Base-by-base conservation (phyloP, 2,329 filamentous ascomycete genomes). In the Fusarium multiceps region DNA sequence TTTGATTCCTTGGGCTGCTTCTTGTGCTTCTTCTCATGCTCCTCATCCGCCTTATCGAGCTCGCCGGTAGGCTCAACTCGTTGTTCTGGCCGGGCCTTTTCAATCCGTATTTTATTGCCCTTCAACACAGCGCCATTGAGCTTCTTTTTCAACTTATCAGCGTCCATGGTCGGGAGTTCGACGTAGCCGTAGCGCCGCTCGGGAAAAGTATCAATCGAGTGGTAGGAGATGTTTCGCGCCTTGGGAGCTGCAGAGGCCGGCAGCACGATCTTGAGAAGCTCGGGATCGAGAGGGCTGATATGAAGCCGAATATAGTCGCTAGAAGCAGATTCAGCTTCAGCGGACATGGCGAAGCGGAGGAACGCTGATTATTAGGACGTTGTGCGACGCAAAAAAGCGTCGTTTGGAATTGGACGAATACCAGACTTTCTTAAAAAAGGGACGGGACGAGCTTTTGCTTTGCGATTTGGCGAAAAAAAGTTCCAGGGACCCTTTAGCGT, bases 151-250 rank as follows among this genome's bases (percentile, higher is more conserved):
- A 98, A 81, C 80, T 94, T 97, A n/a, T 95, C 92, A 12, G 95
- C 96, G 71, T 97, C 94, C 80, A 89, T 88, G 5, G 79, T 81
- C 1, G 94, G 94, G 40, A 99, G 82, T 48, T 97, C 94, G 63
- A 98, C 85, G 81, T 92, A 99, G 59, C 95, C 96, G 88, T 93
- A 99, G 55, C 88, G 90, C 77, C 89, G 92, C 71, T 99, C 96
- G 16, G 95, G 95, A 69, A 97, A 97, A 1, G 94, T 94, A 76
- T 93, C 88, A 71, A 98, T 82, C 7, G 85, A 84, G 80, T 98
- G 95, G 81, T 91, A 98, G n/a, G 94, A 97, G 55, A 98, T 88
- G 77, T 94, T 93, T 66, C 89, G 89, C 21, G 93, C 93, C 84
- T 83, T 16, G 89, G 84, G 37, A 89, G 87, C 71, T 16, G 93